Evolutionary conservation across 1,284 basidiomycete genomes (phyloP).

Genomic region (Polyporus tsugae): DNA sequence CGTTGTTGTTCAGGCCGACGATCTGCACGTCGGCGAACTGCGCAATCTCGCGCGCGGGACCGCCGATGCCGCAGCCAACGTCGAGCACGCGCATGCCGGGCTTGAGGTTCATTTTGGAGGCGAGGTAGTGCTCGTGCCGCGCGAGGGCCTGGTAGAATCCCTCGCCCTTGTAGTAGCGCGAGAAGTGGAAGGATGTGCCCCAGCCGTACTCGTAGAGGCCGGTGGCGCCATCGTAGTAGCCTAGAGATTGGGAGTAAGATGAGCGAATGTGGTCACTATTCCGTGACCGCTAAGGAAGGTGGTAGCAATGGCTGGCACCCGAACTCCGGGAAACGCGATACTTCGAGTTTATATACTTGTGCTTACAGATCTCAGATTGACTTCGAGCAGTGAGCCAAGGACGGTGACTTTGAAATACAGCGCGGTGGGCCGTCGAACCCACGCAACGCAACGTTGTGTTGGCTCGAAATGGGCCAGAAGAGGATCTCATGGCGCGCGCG

Average conservation of each 20-base stretch:
- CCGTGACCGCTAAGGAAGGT: constrained; percentile 17
- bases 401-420: neutral
- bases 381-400: neutral
- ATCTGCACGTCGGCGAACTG: constrained; percentile 90
- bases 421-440: neutral
- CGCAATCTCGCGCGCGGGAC: constrained; percentile 95
- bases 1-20: constrained; percentile 96
- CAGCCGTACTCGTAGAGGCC: constrained; percentile 98
- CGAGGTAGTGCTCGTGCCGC: constrained; percentile 98
- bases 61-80: constrained; percentile 98
- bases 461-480: neutral
- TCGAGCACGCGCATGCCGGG: constrained; percentile 97
- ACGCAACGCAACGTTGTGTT: neutral
- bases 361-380: neutral
- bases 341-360: neutral
- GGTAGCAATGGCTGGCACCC: neutral
- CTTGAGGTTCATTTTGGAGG: constrained; percentile 82
- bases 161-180: constrained; percentile 97
- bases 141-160: constrained; percentile 86
- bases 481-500: neutral
- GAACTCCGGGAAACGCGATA: neutral
- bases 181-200: constrained; percentile 97
- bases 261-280: neutral
- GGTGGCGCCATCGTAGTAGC: constrained; percentile 97
- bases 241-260: constrained; percentile 48